Evolutionary conservation across 768 basidiomycete species (phyloP), one percentile per base, ranked within the genome.

Genomic region (Phlegmacium glaucopus): DNA sequence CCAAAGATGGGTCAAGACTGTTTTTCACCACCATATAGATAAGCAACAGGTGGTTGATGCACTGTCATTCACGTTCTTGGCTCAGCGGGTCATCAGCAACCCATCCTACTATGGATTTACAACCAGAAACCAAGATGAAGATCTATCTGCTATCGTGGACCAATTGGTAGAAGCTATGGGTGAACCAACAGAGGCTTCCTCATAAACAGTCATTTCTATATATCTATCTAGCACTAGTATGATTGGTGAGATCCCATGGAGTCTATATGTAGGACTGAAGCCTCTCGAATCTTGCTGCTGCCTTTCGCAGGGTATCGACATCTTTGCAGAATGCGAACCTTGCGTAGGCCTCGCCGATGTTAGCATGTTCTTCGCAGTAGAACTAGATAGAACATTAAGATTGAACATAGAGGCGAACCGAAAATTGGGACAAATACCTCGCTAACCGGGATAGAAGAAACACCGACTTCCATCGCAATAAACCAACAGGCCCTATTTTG

Each of bases 311-410:
- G 0, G 92, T 95, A 35, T 90, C 90, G 15, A 83, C 53, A 58
- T 98, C 95, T 63, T 99, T 99, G 76, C 96, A 97, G 74, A 96
- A 94, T 1, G 94, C 87, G 63, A 98, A 97, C 47, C 92, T 80
- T 16, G 79, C 83, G 61, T 85, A 95, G 39, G 74, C 83, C 65
- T 95, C 94, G 22, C 94, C 94, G 45, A 96, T 90, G 48, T 68
- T 67, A 22, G 83, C 77, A 61, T 97, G 94, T 47, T 91, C 89
- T 55, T 83, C 77, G 60, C 91, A 93, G 69, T 95, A 97, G 69
- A 97, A 97, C 90, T 94, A 49, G 29, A 25, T 50, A 39, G 18
- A 44, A 34, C 46, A 42, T 48, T 39, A 53, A 35, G 60, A 51
- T 12, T 41, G 44, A 16, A 17, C 36, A 18, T 18, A 30, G 2